A percentile compares a stretch with the other conserved stretches of the same genome.
phyloP scores from a whole-genome alignment of 2,329 filamentous ascomycete genomes.

The Hymenoscyphus fraxineus region DNA sequence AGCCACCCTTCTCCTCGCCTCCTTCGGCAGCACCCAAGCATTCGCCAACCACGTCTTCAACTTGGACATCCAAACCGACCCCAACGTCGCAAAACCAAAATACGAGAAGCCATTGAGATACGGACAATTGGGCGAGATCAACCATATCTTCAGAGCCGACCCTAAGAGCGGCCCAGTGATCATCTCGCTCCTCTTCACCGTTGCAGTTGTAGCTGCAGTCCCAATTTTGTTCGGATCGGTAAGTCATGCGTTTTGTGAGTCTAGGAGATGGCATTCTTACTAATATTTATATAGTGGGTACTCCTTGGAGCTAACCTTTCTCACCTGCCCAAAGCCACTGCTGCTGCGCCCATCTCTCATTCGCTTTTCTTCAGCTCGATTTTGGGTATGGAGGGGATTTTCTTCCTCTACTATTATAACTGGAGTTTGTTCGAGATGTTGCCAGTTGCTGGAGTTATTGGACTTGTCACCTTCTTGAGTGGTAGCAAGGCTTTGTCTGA shows the following conservation, averaged over 20 bases:
- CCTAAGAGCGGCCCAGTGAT: conserved; percentile 76
- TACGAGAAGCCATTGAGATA: conserved; percentile 74
- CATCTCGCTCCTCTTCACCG: conserved; percentile 73
- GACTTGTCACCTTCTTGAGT: conserved; percentile 73
- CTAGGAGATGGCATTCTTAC: conserved; percentile 16
- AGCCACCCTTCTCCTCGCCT: conserved; percentile 80
- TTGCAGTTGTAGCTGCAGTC: conserved; percentile 68
- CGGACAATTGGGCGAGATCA: conserved; percentile 77
- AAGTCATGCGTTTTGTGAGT: conserved; percentile 37
- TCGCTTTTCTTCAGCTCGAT: conserved; percentile 82
- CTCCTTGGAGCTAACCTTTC: conserved; percentile 77
- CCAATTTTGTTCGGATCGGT: conserved; percentile 70
- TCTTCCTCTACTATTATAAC: conserved; percentile 88
- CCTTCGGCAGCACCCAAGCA: conserved; percentile 71
- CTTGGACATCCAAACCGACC: conserved; percentile 61
- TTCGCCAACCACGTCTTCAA: conserved; percentile 71
- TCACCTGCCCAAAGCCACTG: conserved; percentile 72
- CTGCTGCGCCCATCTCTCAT: conserved; percentile 75
- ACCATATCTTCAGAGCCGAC: conserved; percentile 83
- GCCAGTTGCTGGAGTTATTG: conserved; percentile 66
- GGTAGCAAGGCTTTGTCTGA: conserved; percentile 88
- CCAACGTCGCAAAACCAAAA: conserved; percentile 54
- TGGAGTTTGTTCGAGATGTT: conserved; percentile 93
- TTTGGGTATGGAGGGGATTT: conserved; percentile 81
- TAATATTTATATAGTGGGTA: conserved; percentile 59